Evolutionary conservation across 1,284 basidiomycete species (phyloP).

Genomic region (Trichosporon asahii): DNA sequence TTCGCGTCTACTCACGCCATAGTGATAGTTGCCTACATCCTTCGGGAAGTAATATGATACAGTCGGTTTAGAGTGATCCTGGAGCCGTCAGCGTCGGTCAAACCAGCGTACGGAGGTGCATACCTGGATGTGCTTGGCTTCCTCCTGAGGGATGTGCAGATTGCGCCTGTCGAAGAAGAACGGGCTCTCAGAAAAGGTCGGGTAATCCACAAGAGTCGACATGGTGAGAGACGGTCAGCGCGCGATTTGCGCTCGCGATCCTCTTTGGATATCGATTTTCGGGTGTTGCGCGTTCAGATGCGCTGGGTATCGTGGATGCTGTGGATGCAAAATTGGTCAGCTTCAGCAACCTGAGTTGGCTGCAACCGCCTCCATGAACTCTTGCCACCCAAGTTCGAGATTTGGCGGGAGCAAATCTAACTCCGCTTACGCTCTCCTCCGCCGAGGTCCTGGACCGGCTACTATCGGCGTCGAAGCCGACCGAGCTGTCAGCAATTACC

Average conservation of each 20-base stretch:
- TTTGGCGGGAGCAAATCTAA: constrained; percentile 14
- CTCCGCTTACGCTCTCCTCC: constrained; percentile 13
- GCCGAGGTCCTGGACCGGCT: not conserved
- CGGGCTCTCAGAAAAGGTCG: constrained; percentile 52
- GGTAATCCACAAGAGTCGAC: constrained; percentile 29
- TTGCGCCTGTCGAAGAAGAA: constrained; percentile 51
- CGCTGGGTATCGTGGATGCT: constrained; percentile 5
- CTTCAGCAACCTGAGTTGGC: not conserved
- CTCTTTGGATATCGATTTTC: not conserved
- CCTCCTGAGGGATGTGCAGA: constrained; percentile 42
- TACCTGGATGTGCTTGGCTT: constrained; percentile 44
- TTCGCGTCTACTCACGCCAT: constrained; percentile 65
- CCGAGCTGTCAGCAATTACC: not conserved
- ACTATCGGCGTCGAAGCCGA: not conserved
- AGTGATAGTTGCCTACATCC: constrained; percentile 91
- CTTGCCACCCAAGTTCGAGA: constrained; percentile 19
- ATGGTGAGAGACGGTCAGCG: constrained; percentile 12
- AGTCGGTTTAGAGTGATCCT: constrained; percentile 80
- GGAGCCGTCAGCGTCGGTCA: constrained; percentile 1
- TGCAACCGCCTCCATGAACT: not conserved
- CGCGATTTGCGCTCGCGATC: not conserved
- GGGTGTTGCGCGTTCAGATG: not conserved
- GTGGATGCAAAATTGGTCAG: not conserved
- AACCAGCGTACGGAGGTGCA: constrained; percentile 12
- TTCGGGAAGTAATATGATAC: constrained; percentile 96